These are phyloP conservation scores for Saccharomyces hybrid DNA, from an alignment of 1,139 yeast genomes.

Conservation along the genomic window DNA sequence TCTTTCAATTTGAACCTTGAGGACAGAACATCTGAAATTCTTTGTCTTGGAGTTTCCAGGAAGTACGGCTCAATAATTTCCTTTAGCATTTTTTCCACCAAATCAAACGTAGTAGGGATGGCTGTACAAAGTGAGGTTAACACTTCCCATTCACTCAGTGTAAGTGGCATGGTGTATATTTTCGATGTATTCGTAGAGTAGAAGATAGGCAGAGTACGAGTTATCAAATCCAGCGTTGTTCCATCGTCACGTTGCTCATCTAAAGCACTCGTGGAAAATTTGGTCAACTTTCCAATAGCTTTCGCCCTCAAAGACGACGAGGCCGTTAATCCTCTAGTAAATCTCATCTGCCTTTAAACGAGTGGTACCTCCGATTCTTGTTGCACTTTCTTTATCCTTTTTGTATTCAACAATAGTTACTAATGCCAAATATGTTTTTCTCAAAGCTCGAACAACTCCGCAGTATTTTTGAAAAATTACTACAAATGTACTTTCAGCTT, in stretches of 20 bases:
- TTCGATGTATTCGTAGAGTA: constrained; percentile 23
- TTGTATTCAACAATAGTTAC: constrained; percentile 49
- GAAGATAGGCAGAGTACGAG: constrained; percentile 23
- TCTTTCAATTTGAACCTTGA: constrained; percentile 38
- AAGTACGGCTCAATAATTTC: constrained; percentile 51
- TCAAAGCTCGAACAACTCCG: not conserved
- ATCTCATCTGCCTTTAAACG: constrained; percentile 9
- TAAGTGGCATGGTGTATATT: constrained; percentile 37
- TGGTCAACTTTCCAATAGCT: constrained; percentile 48
- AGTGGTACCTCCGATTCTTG: not conserved
- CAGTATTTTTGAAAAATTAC: not conserved
- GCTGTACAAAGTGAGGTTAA: constrained; percentile 55
- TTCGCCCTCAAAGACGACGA: constrained; percentile 41
- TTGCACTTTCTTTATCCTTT: not conserved
- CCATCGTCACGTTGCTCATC: constrained; percentile 13
- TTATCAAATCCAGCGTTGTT: constrained; percentile 14
- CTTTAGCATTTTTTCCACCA: constrained; percentile 45
- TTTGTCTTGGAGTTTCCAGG: constrained; percentile 50
- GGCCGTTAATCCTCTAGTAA: constrained; percentile 18
- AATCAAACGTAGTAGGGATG: constrained; percentile 36
- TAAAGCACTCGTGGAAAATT: constrained; percentile 31
- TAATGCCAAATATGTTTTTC: constrained; percentile 38
- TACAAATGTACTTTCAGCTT: not conserved
- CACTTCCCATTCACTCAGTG: constrained; percentile 59
- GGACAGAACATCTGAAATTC: constrained; percentile 40